Base-by-base conservation (phyloP, 148 eudicot species). In the Heliamphora exappendiculata region DNA sequence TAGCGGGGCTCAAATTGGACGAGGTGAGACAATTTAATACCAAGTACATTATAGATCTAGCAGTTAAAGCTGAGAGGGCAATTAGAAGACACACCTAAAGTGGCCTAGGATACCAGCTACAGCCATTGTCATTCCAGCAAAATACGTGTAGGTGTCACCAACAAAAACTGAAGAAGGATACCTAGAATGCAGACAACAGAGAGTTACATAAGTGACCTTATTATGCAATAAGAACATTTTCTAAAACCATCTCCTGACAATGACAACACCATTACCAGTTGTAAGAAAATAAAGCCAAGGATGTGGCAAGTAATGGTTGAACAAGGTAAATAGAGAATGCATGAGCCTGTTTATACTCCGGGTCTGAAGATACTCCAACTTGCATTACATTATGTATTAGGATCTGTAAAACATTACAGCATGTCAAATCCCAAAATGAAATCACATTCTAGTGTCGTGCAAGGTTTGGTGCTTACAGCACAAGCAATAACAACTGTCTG, bases 41-140 rank as follows among this genome's bases (percentile, higher is more conserved):
- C n/a, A n/a, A n/a, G n/a, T n/a, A n/a, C n/a, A n/a, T n/a, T n/a
- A n/a, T n/a, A 7, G 28, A 19, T 39, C 10, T 37, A 66, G 17
- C 28, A 47, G 22, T 7, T 14, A 33, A 74, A 62, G 62, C 70
- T 63, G 71, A 17, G 22, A 50, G 34, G n/a, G 7, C 24, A 47
- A 12, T 44, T 24, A 63, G 76, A 29, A 70, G 49, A 78, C 77
- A 28, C 70, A 95, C 98, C 98, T 92, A 78, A 83, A 95, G 79
- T 95, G 97, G 73, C 98, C 98, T 76, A 95, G 83, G 84, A 95
- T 92, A 64, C 98, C 98, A 79, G 80, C 94, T 7, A 95, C 98
- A 49, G 98, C 98, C 97, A 95, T 88, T 39, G 98, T 88, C 98
- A 95, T 95, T 75, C 98, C 98, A 33, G 94, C 97, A 85, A 95